Conservation (phyloP, 495 filamentous ascomycete genomes). For the Aspergillus wentii region DNA sequence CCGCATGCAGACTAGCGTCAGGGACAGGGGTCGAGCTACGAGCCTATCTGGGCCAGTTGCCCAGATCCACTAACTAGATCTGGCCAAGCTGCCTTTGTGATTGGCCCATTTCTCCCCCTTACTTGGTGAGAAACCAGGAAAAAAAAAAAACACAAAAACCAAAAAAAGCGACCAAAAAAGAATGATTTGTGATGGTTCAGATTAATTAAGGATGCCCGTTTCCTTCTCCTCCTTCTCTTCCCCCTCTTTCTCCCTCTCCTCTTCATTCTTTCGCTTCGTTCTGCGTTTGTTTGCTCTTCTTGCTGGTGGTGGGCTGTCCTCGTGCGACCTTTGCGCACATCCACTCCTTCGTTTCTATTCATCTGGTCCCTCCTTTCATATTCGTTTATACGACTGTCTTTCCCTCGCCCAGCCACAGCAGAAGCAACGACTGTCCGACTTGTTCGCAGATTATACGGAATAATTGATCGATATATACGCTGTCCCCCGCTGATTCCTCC, state of each 20-base stretch:
- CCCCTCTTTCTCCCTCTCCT: conserved; percentile 1
- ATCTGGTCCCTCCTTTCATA: conserved; percentile 3
- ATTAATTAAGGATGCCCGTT: conserved; percentile 6
- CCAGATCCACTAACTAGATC: no score
- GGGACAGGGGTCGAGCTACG: conserved; percentile 2
- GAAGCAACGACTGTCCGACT: not conserved
- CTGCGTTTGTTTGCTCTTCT: conserved; percentile 4
- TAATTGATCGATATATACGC: not conserved
- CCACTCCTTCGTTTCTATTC: no score
- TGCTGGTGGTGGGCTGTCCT: conserved; percentile 13
- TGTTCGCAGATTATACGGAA: no score
- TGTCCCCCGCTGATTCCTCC: not conserved
- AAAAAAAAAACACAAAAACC: not conserved
- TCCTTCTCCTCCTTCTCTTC: not conserved
- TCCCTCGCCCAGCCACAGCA: conserved; percentile 1
- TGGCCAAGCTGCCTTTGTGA: no score
- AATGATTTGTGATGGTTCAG: not conserved
- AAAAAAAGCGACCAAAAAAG: conserved; percentile 2
- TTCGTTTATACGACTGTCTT: conserved; percentile 16
- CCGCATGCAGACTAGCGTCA: not conserved
- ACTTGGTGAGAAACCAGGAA: not conserved
- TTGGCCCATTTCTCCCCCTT: no score
- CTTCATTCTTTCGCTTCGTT: conserved; percentile 8
- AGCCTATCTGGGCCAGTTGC: not conserved
- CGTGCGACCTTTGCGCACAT: conserved; percentile 30